Evolutionary conservation across 208 protist species (phyloP), one percentile per base, ranked within the genome.

Genomic region (Porcisia hertigi): DNA sequence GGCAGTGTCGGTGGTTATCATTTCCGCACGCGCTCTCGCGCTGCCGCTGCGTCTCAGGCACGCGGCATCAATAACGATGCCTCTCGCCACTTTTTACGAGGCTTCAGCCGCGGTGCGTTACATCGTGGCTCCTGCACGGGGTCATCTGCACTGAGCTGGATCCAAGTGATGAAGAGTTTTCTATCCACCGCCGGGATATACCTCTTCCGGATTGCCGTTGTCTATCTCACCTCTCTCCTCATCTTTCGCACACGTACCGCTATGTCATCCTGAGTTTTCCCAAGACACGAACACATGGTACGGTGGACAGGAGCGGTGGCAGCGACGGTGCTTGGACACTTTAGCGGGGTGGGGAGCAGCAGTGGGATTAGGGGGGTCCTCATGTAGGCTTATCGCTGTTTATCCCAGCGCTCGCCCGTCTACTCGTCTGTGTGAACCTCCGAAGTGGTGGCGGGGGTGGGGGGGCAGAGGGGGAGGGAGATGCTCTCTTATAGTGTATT

Each of bases 141-240:
- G 25, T 45, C 64, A 2, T 53, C 74, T 9, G 45, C 75, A 49
- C 20, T 25, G 39, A 47, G 57, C 47, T 72, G 75, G 66, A 16
- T 53, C 16, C 54, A 49, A 25, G 36, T 52, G 12, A 36, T 73
- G 25, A 64, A 59, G 49, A 49, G 66, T n/a, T 67, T 73, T 30
- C n/a, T 79, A 20, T 65, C 64, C 12, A 25, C 66, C 1, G 75
- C 75, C 7, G 53, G 54, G 23, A 67, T 57, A 39, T 69, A 47
- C n/a, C 25, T 66, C 45, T 43, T 69, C 7, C 75, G 75, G 39
- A 12, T 79, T n/a, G 58, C 49, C 4, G 75, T 55, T 55, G 53
- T 73, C 20, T 79, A 72, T 55, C 1, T 77, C 30, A 71, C 52
- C 39, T 77, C 73, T 2, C 41, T 77, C 63, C 55, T 73, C 20